A percentile compares a stretch with the other conserved stretches of the same genome.
These are phyloP conservation scores for Leonotis leonurus DNA, from an alignment of 257 asterid genomes.

Conservation along the genomic window DNA sequence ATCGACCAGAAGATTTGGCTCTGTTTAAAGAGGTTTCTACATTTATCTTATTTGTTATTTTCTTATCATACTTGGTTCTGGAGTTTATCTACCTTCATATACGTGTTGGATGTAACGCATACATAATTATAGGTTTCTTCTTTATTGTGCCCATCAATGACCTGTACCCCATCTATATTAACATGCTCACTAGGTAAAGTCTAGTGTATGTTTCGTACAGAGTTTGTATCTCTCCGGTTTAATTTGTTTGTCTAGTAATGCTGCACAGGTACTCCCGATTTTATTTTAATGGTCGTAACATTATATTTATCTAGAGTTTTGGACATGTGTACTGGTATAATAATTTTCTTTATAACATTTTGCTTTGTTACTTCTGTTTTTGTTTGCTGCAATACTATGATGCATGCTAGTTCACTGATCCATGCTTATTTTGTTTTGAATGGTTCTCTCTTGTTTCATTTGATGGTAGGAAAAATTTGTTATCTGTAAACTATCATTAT, in stretches of 20 bases:
- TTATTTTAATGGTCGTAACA: not conserved
- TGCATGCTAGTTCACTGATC: not conserved
- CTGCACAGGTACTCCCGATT: not conserved
- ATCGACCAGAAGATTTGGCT: constrained; percentile 52
- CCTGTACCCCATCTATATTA: no score
- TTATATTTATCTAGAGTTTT: not conserved
- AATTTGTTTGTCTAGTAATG: not conserved
- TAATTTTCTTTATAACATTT: not conserved
- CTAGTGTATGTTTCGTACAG: not conserved
- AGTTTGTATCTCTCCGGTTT: not conserved
- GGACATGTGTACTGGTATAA: not conserved
- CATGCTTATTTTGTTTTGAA: not conserved
- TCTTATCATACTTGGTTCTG: not conserved
- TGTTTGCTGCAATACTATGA: not conserved
- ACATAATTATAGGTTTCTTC: no score
- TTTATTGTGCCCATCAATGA: no score
- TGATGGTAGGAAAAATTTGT: not conserved
- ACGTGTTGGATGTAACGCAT: no score
- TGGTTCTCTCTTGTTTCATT: not conserved
- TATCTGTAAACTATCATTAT: not conserved
- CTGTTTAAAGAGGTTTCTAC: constrained; percentile 59
- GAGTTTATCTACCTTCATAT: no score
- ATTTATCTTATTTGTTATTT: not conserved
- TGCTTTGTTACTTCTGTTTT: not conserved
- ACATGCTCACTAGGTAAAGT: no score